These are phyloP conservation scores for Ganoderma multipileum DNA, from an alignment of 1,284 basidiomycete genomes.

Conservation along the genomic window DNA sequence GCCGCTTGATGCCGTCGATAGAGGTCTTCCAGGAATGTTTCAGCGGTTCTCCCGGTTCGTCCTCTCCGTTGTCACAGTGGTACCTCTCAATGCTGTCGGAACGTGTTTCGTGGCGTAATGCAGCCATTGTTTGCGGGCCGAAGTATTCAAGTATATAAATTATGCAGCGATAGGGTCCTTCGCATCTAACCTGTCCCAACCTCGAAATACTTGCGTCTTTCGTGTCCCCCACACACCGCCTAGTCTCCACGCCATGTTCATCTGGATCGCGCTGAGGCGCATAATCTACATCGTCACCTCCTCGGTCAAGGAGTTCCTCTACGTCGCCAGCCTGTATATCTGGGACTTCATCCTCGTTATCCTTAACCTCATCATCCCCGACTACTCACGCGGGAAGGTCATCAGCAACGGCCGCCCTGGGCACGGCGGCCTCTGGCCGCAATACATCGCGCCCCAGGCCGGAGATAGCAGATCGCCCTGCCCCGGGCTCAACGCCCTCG, in stretches of 20 bases:
- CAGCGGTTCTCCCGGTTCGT: background rate
- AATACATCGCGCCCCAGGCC: slow-evolving; percentile 58
- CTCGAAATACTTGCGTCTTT: background rate
- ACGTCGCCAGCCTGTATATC: slow-evolving; percentile 25
- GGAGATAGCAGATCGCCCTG: slow-evolving; percentile 73
- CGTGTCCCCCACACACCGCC: background rate
- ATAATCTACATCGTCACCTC: slow-evolving; percentile 24
- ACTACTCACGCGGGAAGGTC: slow-evolving; percentile 56
- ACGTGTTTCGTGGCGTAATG: background rate
- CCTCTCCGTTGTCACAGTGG: background rate
- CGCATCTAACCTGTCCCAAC: background rate
- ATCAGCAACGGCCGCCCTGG: slow-evolving; percentile 63
- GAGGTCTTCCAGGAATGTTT: background rate
- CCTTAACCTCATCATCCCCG: slow-evolving; percentile 60
- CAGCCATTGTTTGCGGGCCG: background rate
- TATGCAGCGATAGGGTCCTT: background rate
- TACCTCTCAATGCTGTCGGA: background rate
- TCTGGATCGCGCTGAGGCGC: slow-evolving; percentile 21
- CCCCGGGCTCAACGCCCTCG: slow-evolving; percentile 75
- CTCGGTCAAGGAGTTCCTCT: slow-evolving; percentile 16
- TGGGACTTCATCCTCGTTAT: slow-evolving; percentile 58
- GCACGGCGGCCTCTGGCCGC: slow-evolving; percentile 70
- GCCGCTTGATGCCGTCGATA: background rate
- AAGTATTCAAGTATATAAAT: background rate
- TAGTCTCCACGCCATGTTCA: background rate